A percentile compares a stretch with the other conserved stretches of the same genome.
Evolutionary conservation across 2,329 filamentous ascomycete species (phyloP).

Genomic region (Fusarium brevicatenulatum): DNA sequence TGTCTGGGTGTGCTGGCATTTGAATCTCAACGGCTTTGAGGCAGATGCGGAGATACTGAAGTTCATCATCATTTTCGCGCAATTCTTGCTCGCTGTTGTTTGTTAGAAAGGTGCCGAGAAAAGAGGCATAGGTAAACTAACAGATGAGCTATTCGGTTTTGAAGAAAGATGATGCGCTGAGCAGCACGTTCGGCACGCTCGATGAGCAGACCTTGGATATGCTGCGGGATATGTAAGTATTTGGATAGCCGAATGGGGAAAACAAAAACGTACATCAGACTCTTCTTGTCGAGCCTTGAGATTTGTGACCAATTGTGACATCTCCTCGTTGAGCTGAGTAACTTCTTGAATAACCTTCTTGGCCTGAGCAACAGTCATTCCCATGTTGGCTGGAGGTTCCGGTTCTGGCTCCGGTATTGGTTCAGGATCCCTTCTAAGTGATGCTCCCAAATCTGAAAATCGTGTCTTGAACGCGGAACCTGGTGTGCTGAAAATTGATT

Average conservation of each 20-base stretch:
- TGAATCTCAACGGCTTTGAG: slow-evolving; percentile 71
- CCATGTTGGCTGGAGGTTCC: slow-evolving; percentile 44
- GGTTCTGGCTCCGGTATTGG: slow-evolving; percentile 43
- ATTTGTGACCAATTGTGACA: slow-evolving; percentile 61
- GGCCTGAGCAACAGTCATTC: slow-evolving; percentile 50
- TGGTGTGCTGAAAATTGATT: slow-evolving; percentile 50
- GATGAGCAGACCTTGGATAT: slow-evolving; percentile 70
- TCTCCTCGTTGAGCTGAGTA: slow-evolving; percentile 58
- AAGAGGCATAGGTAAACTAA: slow-evolving; percentile 47
- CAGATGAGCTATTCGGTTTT: slow-evolving; percentile 68
- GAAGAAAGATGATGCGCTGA: slow-evolving; percentile 68
- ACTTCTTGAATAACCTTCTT: slow-evolving; percentile 51
- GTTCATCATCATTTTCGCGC: slow-evolving; percentile 66
- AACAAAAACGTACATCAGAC: slow-evolving; percentile 59
- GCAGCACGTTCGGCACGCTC: slow-evolving; percentile 67
- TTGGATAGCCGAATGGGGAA: slow-evolving; percentile 29
- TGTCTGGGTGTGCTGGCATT: slow-evolving; percentile 61
- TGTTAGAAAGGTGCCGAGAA: slow-evolving; percentile 9
- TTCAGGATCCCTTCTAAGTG: slow-evolving; percentile 45
- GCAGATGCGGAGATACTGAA: slow-evolving; percentile 70
- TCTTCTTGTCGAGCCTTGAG: slow-evolving; percentile 68
- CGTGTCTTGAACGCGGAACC: slow-evolving; percentile 52
- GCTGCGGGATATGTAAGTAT: slow-evolving; percentile 51
- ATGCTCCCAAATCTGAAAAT: slow-evolving; percentile 54
- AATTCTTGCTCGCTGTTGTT: slow-evolving; percentile 63